Base-by-base conservation (phyloP, 345 rosid species). In the Lumnitzera racemosa region DNA sequence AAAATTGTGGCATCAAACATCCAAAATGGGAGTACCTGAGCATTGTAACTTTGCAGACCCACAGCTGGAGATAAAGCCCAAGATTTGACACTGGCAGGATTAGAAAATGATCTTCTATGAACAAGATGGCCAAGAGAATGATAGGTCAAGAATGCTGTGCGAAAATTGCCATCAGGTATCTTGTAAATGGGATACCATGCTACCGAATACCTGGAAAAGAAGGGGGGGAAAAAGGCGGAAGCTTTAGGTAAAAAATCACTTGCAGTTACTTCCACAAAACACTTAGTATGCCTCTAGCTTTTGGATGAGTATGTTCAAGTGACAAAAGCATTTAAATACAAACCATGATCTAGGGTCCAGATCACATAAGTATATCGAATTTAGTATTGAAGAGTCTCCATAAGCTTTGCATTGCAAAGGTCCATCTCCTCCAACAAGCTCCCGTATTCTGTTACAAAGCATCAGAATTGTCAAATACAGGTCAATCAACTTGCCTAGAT, bases 131-230 rank as follows among this genome's bases (percentile, higher is more conserved):
- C 78, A 2, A 80, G 80, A 16, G 88, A 83, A 66, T 83, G 88
- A 43, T 77, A 83, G 16, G 84, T 83, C 68, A 83, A 72, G 72
- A 83, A 83, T 12, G 84, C 84, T 55, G 88, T 80, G 52, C 78
- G 85, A 11, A 83, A 74, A 58, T 63, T 78, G 47, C 85, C 83
- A 61, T 80, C 81, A n/a, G 88, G 88, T 62, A 83, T 83, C 75
- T 76, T 71, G 62, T 83, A 83, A 48, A 83, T 83, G 13, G 88
- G 88, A 66, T 83, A 83, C 88, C 88, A 83, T 2, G 88, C 85
- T 20, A 83, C 88, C 11, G 88, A 69, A 60, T 77, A 83, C 88
- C 88, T 83, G 74, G 65, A 77, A 73, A 25, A 15, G 20, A 58
- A 31, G 70, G 51, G 36, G 74, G 65, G 75, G 71, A 25, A 15